These are phyloP conservation scores for Silene noctiflora DNA, from an alignment of 179 eudicot species.

Conservation along the genomic window DNA sequence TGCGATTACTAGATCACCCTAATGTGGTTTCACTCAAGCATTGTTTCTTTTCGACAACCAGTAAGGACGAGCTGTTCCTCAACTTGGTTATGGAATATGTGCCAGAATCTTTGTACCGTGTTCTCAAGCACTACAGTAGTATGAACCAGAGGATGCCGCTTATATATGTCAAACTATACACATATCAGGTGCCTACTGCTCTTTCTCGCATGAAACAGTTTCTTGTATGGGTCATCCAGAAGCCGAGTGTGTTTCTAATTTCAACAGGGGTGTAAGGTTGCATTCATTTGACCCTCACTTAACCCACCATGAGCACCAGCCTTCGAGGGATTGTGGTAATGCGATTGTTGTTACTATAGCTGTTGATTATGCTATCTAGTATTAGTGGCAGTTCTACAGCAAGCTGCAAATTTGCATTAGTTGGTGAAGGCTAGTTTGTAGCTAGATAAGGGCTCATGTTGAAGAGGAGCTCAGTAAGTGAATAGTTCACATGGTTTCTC, in stretches of 20 bases:
- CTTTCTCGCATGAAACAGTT: background rate
- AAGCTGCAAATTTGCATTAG: background rate
- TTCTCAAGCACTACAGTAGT: conserved; percentile 70
- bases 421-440: background rate
- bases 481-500: conserved; percentile 1
- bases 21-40: conserved; percentile 82
- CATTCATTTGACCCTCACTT: no score
- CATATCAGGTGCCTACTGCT: conserved; percentile 39
- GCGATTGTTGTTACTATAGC: background rate
- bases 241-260: no score
- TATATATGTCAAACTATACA: conserved; percentile 80
- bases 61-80: conserved; percentile 80
- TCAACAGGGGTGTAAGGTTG: no score
- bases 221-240: no score
- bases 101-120: conserved; percentile 82
- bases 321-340: no score
- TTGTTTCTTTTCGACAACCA: conserved; percentile 87
- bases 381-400: background rate
- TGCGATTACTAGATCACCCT: conserved; percentile 84
- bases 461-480: background rate
- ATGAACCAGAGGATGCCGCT: conserved; percentile 88
- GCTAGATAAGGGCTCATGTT: background rate
- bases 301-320: no score
- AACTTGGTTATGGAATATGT: conserved; percentile 94
- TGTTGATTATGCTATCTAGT: background rate